phyloP scores from a whole-genome alignment of 225 moss, liverwort and hornwort species.

The Anthoceros angustus region DNA sequence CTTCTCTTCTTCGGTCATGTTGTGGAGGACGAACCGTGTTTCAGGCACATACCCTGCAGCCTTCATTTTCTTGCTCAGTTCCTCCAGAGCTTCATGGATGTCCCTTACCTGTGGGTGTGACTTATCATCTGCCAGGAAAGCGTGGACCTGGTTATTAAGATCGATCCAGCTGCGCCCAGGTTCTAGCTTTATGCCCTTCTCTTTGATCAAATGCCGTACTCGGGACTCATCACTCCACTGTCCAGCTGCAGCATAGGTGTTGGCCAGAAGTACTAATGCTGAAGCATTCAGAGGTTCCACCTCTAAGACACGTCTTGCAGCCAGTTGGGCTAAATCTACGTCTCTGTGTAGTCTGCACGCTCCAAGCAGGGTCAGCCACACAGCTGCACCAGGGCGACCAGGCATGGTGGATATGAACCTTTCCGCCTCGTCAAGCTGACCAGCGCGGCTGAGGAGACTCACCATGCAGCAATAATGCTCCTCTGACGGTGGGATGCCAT shows the following conservation, averaged over 20 bases:
- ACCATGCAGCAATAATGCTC: slow-evolving; percentile 7
- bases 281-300: slow-evolving; percentile 3
- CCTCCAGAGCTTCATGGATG: too few species aligned
- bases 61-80: too few species aligned
- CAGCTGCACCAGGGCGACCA: not conserved
- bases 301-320: not conserved
- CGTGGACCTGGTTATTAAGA: slow-evolving; percentile 2
- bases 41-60: too few species aligned
- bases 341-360: slow-evolving; percentile 5
- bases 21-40: too few species aligned
- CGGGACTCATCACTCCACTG: slow-evolving; percentile 3
- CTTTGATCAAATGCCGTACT: slow-evolving; percentile 8
- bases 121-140: not conserved
- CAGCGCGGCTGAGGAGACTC: slow-evolving; percentile 9
- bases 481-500: slow-evolving; percentile 7
- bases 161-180: slow-evolving; percentile 7
- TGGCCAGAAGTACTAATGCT: slow-evolving; percentile 3
- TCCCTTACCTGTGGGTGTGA: not conserved
- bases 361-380: slow-evolving; percentile 5
- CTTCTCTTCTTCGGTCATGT: too few species aligned
- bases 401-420: slow-evolving; percentile 4
- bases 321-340: not conserved
- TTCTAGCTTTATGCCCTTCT: slow-evolving; percentile 1
- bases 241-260: slow-evolving; percentile 11
- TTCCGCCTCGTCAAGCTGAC: slow-evolving; percentile 7